Percentiles rank a stretch among this genome's conserved stretches.
Conservation (phyloP, 2,329 filamentous ascomycete genomes). For the Hortaea werneckii region DNA sequence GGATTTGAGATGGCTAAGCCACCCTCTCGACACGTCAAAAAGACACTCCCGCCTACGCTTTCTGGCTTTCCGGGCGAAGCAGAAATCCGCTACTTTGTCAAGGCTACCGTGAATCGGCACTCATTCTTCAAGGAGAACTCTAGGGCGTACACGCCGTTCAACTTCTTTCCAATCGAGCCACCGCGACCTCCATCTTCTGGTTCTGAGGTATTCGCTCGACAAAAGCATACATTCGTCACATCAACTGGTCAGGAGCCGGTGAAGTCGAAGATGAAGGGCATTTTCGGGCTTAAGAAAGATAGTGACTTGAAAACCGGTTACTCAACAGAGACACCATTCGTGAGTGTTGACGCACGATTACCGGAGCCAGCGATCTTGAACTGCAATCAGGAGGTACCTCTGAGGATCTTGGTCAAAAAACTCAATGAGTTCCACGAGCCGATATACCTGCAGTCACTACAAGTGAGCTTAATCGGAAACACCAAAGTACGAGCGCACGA, state of each 20-base stretch:
- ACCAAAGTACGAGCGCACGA: constrained; percentile 74
- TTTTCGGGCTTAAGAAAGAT: constrained; percentile 43
- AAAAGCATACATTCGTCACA: constrained; percentile 50
- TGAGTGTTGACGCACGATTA: constrained; percentile 72
- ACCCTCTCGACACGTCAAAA: constrained; percentile 59
- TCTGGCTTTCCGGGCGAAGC: constrained; percentile 79
- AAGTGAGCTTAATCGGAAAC: constrained; percentile 70
- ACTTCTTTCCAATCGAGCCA: constrained; percentile 86
- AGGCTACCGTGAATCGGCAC: constrained; percentile 86
- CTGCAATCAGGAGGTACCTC: constrained; percentile 74
- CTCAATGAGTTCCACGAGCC: constrained; percentile 57
- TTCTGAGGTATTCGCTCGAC: constrained; percentile 75
- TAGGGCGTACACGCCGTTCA: constrained; percentile 55
- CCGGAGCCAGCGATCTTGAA: constrained; percentile 83
- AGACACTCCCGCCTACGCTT: constrained; percentile 78
- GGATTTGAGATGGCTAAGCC: constrained; percentile 37
- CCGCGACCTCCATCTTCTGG: constrained; percentile 57
- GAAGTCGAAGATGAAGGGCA: constrained; percentile 44
- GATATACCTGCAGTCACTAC: constrained; percentile 66
- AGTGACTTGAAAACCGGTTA: constrained; percentile 13
- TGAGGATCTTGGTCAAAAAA: constrained; percentile 72
- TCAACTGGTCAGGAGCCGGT: constrained; percentile 11
- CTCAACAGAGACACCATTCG: constrained; percentile 39
- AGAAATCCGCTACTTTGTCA: constrained; percentile 88
- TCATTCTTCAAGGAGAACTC: constrained; percentile 87